Evolutionary conservation across 1,284 basidiomycete species (phyloP), one percentile per base, ranked within the genome.

Genomic region (Coniferiporia weirii): DNA sequence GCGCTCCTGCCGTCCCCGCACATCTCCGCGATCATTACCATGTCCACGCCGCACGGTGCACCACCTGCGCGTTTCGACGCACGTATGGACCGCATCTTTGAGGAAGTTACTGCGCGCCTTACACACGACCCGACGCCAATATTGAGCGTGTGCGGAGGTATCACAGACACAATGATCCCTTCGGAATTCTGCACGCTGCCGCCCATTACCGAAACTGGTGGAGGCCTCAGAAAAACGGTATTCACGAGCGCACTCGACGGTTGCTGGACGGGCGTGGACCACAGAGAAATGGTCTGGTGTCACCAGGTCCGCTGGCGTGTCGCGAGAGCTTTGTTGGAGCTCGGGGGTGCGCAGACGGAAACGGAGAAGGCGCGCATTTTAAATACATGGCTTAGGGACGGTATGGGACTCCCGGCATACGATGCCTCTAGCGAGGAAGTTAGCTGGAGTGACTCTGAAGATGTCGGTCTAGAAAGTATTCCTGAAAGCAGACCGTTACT

Each of bases 241-340:
- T 98, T 95, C 69, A 91, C 94, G 0, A 90, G 90, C 20, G 87
- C 87, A 0, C 76, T 99, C 13, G 90, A 95, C 46, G 91, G 91
- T 10, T 85, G 89, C 1, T 98, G 95, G 93, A 94, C 95, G 0
- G 91, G 93, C 1, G 91, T 98, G 3, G 96, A 96, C 43, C 97
- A 99, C 71, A 84, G 89, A 53, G 95, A 93, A 57, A 96, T 98
- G 83, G 92, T 98, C 10, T 99, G 97, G 97, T 99, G 97, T 70
- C 93, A 98, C 71, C 97, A 99, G 72, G 86, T 98, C 15, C 85
- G 97, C 34, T 91, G 89, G 85, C 82, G 86, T 38, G 77, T 98
- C 13, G 96, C 95, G 1, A 78, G 89, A 48, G 83, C 85, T 6
- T 81, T 88, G 9, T 74, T 98, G 4, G 87, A 92, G 63, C 77